Base-by-base conservation (phyloP, 352 stramenopile species). In the Blastocystis sp. region DNA sequence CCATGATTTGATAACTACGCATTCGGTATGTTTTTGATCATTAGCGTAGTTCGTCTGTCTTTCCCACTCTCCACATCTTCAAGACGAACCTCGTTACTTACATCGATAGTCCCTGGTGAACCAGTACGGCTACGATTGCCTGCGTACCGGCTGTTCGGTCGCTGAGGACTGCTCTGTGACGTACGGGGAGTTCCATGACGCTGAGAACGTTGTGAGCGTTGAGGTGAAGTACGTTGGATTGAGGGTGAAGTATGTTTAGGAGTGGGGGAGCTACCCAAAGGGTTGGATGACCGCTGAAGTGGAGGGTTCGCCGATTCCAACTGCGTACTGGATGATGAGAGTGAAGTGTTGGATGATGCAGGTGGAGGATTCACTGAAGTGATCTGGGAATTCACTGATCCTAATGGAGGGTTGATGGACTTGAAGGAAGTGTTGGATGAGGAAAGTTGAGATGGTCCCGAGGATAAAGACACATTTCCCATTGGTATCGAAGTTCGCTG, bases 11-110 rank as follows among this genome's bases (percentile, higher is more conserved):
- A 43, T 39, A 6, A 98, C 90, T 99, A 99, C 91, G 99, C 99
- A 93, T 99, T 99, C 11, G 97, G 97, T 67, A 99, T 99, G 90
- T 99, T 99, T 86, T 96, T 93, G 71, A 99, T 95, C 97, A 99
- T 99, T 42, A 99, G 91, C 16, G 97, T 99, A 43, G 97, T 98
- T 69, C 97, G 92, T 67, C 90, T 93, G 90, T 99, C 97, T 80
- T 92, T 91, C 6, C 94, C 95, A 32, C 90, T 83, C n/a, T 21
- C 43, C 43, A 83, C 71, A 11, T 63, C 51, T 49, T 65, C 71
- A 4, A 83, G 27, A 12, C 35, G 24, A 43, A 83, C 46, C 29
- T 52, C 49, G 49, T 83, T 83, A 21, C 27, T 37, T 6, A 54
- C 43, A 11, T 83, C 71, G 16, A 54, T 16, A 1, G 27, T 27